Conservation (phyloP, 2,329 filamentous ascomycete genomes). For the Ceratocystis alfenasii region DNA sequence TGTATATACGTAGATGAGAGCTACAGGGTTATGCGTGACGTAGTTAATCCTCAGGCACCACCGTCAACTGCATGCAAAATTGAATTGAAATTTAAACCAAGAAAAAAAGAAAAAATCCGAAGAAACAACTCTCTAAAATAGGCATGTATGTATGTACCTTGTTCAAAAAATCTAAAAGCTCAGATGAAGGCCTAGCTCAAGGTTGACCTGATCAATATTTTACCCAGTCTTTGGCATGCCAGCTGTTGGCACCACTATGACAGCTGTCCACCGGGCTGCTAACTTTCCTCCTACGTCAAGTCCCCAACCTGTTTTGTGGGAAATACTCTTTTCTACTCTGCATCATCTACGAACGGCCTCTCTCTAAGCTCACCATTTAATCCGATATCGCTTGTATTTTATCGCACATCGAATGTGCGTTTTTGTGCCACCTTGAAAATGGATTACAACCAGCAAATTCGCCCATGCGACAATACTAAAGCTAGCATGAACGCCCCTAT, state of each 20-base stretch:
- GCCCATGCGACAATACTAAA: slow-evolving; percentile 24
- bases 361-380: not conserved
- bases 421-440: not conserved
- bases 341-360: not conserved
- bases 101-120: not conserved
- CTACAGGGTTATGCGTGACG: not conserved
- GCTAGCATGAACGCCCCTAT: slow-evolving; percentile 3
- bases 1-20: not conserved
- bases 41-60: not conserved
- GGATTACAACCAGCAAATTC: slow-evolving; percentile 16
- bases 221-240: not conserved
- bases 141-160: too few species aligned
- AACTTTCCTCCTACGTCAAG: not conserved
- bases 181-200: too few species aligned
- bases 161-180: too few species aligned
- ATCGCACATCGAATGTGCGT: not conserved
- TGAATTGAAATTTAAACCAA: too few species aligned
- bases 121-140: not conserved
- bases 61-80: too few species aligned
- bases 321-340: not conserved
- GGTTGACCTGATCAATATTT: too few species aligned
- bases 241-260: too few species aligned
- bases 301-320: not conserved
- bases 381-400: not conserved
- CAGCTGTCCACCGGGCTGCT: too few species aligned